These are phyloP conservation scores for Cryphonectria carpinicola DNA, from an alignment of 2,329 filamentous ascomycete genomes.

Conservation along the genomic window DNA sequence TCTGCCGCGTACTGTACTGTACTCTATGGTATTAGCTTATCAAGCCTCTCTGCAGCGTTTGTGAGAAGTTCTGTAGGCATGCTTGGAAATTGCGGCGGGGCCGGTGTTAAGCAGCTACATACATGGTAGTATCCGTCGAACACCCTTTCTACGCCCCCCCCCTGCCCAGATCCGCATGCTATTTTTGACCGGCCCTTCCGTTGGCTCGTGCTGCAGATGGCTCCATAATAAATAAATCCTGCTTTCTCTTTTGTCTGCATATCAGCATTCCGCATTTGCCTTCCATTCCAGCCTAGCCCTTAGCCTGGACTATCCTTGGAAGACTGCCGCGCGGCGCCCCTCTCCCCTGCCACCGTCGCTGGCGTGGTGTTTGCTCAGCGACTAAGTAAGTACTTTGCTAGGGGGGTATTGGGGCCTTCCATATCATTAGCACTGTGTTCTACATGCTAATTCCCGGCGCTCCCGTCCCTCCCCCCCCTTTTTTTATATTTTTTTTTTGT, in stretches of 20 bases:
- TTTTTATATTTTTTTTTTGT: neutral
- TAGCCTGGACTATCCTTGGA: neutral
- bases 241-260: neutral
- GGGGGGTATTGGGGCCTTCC: neutral
- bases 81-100: conserved; percentile 11
- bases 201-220: neutral
- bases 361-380: neutral
- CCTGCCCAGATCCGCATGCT: conserved; percentile 5
- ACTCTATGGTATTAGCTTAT: conserved; percentile 19
- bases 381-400: neutral
- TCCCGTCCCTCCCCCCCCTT: conserved; percentile 22
- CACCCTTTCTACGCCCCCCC: neutral
- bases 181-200: conserved; percentile 19
- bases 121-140: neutral
- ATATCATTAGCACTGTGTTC: conserved; percentile 25
- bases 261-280: neutral
- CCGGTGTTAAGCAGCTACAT: conserved; percentile 22
- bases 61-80: neutral
- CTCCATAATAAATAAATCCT: neutral
- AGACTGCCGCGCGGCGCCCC: conserved; percentile 4
- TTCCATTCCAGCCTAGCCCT: neutral
- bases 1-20: neutral
- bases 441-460: conserved; percentile 27
- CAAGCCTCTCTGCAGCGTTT: neutral
- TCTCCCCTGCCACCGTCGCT: neutral